A percentile compares a stretch with the other conserved stretches of the same genome.
phyloP scores from a whole-genome alignment of 768 basidiomycete species.

The Pleurotus platypus region DNA sequence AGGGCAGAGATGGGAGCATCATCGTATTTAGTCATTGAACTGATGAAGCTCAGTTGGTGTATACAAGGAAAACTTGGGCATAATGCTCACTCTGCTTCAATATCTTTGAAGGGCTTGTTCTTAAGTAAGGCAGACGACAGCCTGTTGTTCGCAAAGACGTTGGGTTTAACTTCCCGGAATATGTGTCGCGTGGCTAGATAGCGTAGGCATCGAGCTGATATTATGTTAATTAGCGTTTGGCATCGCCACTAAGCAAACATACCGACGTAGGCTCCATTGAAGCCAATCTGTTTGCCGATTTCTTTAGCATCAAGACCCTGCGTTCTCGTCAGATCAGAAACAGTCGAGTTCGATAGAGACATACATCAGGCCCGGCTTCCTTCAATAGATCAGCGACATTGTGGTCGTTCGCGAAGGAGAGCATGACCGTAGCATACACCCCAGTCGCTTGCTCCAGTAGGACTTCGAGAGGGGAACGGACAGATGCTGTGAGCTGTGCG shows the following conservation, averaged over 20 bases:
- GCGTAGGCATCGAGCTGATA: slow-evolving; percentile 31
- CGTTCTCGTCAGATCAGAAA: neutral
- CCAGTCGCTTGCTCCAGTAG: slow-evolving; percentile 7
- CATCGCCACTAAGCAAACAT: neutral
- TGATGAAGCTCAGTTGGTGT: neutral
- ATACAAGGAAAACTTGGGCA: neutral
- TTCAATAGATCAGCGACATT: slow-evolving; percentile 36
- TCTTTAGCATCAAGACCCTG: slow-evolving; percentile 31
- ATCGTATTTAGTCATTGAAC: slow-evolving; percentile 2
- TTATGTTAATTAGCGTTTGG: neutral
- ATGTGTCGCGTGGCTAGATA: slow-evolving; percentile 34
- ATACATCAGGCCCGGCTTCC: slow-evolving; percentile 31
- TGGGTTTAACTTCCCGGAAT: slow-evolving; percentile 30
- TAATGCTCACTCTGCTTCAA: slow-evolving; percentile 21
- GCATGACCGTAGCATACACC: slow-evolving; percentile 5
- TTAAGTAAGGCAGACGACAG: slow-evolving; percentile 31
- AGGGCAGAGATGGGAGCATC: neutral
- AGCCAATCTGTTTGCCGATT: slow-evolving; percentile 24
- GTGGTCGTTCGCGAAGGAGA: neutral
- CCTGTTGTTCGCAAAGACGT: slow-evolving; percentile 36
- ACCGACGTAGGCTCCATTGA: slow-evolving; percentile 31
- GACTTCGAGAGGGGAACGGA: slow-evolving; percentile 15
- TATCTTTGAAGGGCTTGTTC: slow-evolving; percentile 20
- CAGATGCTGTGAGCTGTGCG: slow-evolving; percentile 18
- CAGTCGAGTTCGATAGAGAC: neutral